Conservation (phyloP, 306 rosid genomes). For the Crotalaria pallida region DNA sequence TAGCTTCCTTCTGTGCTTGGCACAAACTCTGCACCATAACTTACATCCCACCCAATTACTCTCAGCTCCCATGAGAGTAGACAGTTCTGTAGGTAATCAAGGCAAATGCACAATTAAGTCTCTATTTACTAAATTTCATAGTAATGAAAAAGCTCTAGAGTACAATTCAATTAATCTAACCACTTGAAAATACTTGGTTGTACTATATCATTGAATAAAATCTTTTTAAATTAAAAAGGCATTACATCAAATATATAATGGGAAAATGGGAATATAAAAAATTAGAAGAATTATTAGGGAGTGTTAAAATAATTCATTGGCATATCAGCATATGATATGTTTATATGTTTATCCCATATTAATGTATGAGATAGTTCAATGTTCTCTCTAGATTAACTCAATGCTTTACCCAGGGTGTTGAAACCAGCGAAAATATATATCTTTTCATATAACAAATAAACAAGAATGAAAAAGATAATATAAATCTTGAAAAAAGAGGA, state of each 20-base stretch:
- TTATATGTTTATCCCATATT: too few relatives aligned
- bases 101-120: background rate
- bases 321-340: too few relatives aligned
- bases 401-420: too few relatives aligned
- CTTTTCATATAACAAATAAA: background rate
- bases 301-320: too few relatives aligned
- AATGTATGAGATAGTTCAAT: too few relatives aligned
- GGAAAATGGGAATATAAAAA: too few relatives aligned
- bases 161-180: background rate
- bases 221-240: too few relatives aligned
- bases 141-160: background rate
- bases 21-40: slow-evolving; percentile 65
- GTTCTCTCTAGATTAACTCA: too few relatives aligned
- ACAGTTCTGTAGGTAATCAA: slow-evolving; percentile 29
- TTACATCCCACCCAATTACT: slow-evolving; percentile 78
- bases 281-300: too few relatives aligned
- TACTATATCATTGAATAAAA: too few relatives aligned
- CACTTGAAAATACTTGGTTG: background rate
- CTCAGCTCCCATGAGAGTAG: slow-evolving; percentile 55
- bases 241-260: too few relatives aligned
- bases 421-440: too few relatives aligned
- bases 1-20: slow-evolving; percentile 60
- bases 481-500: slow-evolving; percentile 3
- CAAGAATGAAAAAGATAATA: background rate
- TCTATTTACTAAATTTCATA: background rate